A percentile compares a stretch with the other conserved stretches of the same genome.
Evolutionary conservation across 352 stramenopile genomes (phyloP).

Genomic region (Phytophthora fragariaefolia): DNA sequence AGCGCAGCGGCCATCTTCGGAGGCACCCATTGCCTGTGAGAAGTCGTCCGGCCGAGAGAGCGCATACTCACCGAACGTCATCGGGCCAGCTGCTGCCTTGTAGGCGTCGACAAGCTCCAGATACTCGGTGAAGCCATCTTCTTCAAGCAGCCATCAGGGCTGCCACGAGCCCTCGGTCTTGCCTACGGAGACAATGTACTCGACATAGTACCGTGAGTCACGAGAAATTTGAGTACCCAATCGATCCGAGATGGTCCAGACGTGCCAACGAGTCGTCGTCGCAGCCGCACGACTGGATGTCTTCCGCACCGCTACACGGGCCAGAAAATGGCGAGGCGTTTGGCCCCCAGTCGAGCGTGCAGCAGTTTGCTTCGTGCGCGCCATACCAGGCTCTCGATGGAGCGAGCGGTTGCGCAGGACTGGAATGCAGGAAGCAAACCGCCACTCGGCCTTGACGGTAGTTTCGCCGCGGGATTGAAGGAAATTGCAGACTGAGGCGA

Average conservation of each 20-base stretch:
- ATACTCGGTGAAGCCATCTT: background rate
- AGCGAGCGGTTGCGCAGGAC: conserved; percentile 8
- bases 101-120: conserved; percentile 1
- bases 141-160: background rate
- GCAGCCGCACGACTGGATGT: background rate
- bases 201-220: background rate
- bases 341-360: background rate
- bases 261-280: background rate
- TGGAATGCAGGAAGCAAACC: too few relatives aligned
- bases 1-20: too few relatives aligned
- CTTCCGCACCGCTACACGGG: background rate
- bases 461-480: too few relatives aligned
- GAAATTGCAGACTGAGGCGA: background rate
- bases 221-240: background rate
- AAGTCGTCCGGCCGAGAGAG: background rate
- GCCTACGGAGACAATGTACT: background rate
- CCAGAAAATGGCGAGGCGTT: background rate
- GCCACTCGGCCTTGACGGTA: too few relatives aligned
- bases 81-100: background rate
- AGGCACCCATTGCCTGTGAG: too few relatives aligned
- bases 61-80: background rate
- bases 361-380: conserved; percentile 1
- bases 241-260: background rate
- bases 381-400: conserved; percentile 5
- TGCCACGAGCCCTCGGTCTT: background rate